Percentiles rank a stretch among this genome's conserved stretches.
Evolutionary conservation across 2,329 filamentous ascomycete genomes (phyloP).

Genomic region (Aplosporella prunicola): DNA sequence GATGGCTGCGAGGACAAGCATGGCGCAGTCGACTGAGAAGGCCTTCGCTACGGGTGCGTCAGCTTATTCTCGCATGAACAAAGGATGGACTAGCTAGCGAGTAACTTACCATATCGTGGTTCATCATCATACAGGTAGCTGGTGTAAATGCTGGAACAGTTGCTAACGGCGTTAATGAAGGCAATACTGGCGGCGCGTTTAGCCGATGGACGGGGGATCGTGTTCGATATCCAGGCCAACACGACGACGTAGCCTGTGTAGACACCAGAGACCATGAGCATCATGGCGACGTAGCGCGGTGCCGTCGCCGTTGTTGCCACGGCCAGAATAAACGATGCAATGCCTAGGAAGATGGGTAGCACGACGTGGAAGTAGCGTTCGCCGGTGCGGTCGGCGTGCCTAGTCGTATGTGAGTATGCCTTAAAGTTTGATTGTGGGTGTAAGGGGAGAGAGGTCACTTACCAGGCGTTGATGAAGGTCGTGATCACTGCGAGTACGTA

Average conservation of each 20-base stretch:
- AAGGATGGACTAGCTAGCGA: not conserved
- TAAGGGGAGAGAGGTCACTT: not conserved
- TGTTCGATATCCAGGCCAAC: slow-evolving; percentile 67
- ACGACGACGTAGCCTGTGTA: slow-evolving; percentile 54
- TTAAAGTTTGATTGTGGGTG: too few species aligned
- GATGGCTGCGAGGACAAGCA: slow-evolving; percentile 53
- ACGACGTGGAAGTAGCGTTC: slow-evolving; percentile 63
- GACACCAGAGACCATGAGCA: slow-evolving; percentile 57
- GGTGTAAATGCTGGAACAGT: slow-evolving; percentile 60
- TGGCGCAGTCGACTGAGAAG: slow-evolving; percentile 59
- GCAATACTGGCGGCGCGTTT: slow-evolving; percentile 66
- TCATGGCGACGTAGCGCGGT: slow-evolving; percentile 60
- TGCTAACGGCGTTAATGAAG: slow-evolving; percentile 65
- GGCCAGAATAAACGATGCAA: slow-evolving; percentile 58
- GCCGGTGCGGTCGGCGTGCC: slow-evolving; percentile 58
- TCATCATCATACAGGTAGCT: slow-evolving; percentile 55
- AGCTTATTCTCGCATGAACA: not conserved
- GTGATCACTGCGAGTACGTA: slow-evolving; percentile 50
- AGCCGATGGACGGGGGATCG: slow-evolving; percentile 63
- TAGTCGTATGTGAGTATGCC: not conserved
- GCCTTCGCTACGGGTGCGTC: slow-evolving; percentile 38
- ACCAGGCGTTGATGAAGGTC: slow-evolving; percentile 54
- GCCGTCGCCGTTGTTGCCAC: slow-evolving; percentile 51
- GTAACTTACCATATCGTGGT: slow-evolving; percentile 6
- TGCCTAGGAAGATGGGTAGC: slow-evolving; percentile 50